Evolutionary conservation across 2,329 filamentous ascomycete species (phyloP).

Genomic region (Calonectria fujianensis): DNA sequence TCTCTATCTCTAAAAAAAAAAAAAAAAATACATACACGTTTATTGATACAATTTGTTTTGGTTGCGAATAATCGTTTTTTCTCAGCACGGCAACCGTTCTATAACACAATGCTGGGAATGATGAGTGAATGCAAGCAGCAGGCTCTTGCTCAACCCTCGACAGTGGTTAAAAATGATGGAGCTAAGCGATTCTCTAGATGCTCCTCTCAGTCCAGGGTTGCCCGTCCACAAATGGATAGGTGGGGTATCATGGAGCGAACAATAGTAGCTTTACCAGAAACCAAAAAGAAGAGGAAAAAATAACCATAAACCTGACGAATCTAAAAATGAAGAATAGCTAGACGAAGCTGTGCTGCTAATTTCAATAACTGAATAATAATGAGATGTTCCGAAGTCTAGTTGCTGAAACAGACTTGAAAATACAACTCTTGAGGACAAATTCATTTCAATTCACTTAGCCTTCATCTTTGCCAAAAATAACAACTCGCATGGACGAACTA

Average conservation of each 20-base stretch:
- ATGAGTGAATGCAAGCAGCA: background rate
- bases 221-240: too few relatives aligned
- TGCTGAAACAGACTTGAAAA: background rate
- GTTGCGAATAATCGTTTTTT: background rate
- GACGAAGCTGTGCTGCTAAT: background rate
- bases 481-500: background rate
- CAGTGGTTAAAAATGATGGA: too few relatives aligned
- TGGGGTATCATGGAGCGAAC: too few relatives aligned
- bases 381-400: background rate
- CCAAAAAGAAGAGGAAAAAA: background rate
- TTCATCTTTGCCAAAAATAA: too few relatives aligned
- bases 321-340: background rate
- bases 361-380: background rate
- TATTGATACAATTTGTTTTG: background rate
- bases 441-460: background rate
- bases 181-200: too few relatives aligned
- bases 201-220: too few relatives aligned
- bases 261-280: background rate
- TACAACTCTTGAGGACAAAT: background rate
- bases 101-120: background rate
- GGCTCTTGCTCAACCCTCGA: background rate
- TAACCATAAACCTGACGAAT: too few relatives aligned
- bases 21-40: conserved; percentile 22
- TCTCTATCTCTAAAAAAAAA: conserved; percentile 9
- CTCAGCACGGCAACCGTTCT: background rate